These are phyloP conservation scores for Crucibulum laeve DNA, from an alignment of 768 basidiomycete species.

Conservation along the genomic window DNA sequence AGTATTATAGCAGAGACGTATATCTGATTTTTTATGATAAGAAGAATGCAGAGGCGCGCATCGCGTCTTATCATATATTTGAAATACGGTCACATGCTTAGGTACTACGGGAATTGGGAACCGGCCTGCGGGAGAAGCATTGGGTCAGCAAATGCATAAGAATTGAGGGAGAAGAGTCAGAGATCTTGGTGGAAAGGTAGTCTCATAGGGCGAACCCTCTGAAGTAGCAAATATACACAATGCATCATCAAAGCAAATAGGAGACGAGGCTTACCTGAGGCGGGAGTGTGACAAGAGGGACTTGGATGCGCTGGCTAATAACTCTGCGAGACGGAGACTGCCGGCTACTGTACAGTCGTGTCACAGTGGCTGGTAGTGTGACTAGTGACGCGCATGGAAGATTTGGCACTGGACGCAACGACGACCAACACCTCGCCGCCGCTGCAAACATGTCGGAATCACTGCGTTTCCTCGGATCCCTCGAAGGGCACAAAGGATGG, in stretches of 20 bases:
- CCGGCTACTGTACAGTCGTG: slow-evolving; percentile 55
- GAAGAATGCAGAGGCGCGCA: too few species aligned
- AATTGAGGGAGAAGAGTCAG: slow-evolving; percentile 37
- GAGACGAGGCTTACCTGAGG: neutral
- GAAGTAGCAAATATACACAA: slow-evolving; percentile 87
- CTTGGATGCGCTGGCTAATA: neutral
- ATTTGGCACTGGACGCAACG: slow-evolving; percentile 20
- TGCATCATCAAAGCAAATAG: slow-evolving; percentile 28
- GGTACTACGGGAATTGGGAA: too few species aligned
- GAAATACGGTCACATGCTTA: too few species aligned
- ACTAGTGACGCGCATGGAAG: slow-evolving; percentile 15
- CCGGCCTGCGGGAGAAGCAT: neutral
- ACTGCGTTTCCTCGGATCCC: slow-evolving; percentile 86
- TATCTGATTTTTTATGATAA: too few species aligned
- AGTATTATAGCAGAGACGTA: too few species aligned
- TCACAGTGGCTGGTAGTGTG: slow-evolving; percentile 61
- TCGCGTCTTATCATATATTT: too few species aligned
- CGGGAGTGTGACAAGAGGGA: neutral
- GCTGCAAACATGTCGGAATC: slow-evolving; percentile 71
- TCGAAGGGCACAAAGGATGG: slow-evolving; percentile 95
- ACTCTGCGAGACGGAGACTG: slow-evolving; percentile 15
- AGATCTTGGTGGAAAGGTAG: slow-evolving; percentile 75
- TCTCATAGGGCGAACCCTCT: slow-evolving; percentile 72
- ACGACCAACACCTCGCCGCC: slow-evolving; percentile 23
- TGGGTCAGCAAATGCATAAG: neutral